Conservation (phyloP, 2,329 filamentous ascomycete species). For the Cordyceps cicadae region DNA sequence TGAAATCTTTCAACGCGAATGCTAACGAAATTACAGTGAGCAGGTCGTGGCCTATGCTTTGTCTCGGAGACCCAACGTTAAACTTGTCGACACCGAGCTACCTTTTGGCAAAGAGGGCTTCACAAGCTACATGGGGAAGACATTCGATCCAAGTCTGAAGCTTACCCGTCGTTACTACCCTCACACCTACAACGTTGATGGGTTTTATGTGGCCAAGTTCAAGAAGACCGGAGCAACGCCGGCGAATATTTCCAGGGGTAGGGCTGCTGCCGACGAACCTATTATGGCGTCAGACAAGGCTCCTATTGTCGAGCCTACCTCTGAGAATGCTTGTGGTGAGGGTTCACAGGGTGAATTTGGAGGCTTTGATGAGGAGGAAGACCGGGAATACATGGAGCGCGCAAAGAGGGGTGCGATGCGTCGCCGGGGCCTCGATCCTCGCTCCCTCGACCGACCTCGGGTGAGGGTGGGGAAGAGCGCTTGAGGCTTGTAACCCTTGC, state of each 20-base stretch:
- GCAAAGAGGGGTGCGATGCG: constrained; percentile 67
- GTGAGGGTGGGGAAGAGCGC: background rate
- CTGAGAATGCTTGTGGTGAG: constrained; percentile 21
- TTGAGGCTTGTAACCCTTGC: background rate
- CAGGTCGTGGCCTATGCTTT: constrained; percentile 90
- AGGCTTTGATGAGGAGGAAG: constrained; percentile 67
- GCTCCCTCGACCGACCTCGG: constrained; percentile 19
- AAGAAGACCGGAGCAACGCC: constrained; percentile 82
- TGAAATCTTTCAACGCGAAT: background rate
- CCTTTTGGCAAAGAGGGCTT: constrained; percentile 90
- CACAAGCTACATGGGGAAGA: constrained; percentile 82
- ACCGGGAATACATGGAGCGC: constrained; percentile 61
- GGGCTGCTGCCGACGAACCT: constrained; percentile 21
- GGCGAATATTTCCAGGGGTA: constrained; percentile 31
- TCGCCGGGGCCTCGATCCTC: constrained; percentile 65
- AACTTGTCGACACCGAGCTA: constrained; percentile 83
- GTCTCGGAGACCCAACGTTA: constrained; percentile 84
- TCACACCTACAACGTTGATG: constrained; percentile 89
- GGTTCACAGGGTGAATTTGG: constrained; percentile 43
- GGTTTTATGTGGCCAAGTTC: constrained; percentile 97
- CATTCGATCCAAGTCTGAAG: constrained; percentile 77
- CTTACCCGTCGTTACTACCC: constrained; percentile 82
- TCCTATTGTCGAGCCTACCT: constrained; percentile 45
- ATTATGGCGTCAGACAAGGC: constrained; percentile 57
- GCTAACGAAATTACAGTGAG: constrained; percentile 50